Base-by-base conservation (phyloP, 2,329 filamentous ascomycete genomes). In the Colletotrichum theobromicola region DNA sequence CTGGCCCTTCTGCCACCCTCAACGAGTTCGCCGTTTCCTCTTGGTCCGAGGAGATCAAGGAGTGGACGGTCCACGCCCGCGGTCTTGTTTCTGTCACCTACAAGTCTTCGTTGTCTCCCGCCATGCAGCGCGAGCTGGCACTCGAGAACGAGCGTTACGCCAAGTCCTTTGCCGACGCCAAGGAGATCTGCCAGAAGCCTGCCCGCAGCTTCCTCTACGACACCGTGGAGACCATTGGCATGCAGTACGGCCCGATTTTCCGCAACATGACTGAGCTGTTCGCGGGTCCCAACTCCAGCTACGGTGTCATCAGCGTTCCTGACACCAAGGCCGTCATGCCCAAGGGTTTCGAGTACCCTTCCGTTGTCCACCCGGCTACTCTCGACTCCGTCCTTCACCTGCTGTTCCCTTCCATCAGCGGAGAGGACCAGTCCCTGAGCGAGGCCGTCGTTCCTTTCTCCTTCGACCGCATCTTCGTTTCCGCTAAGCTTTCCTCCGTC, bases 241-340 rank as follows among this genome's bases (percentile, higher is more conserved):
- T 77, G 67, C 53, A 76, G 34, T 78, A 78, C 57, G 76, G 74
- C 1, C 70, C 71, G 21, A 70, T 67, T 7, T 78, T 78, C 57
- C 70, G 70, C 34, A 78, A 77, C 32, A 72, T 77, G 28, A 69
- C 58, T 7, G 66, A 73, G 34, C 67, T 73, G 32, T 67, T 63
- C 5, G 62, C 66, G 7, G 62, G 69, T 3, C 64, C 55, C 5
- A 42, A 24, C 24, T 34, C 62, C 8, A 69, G 70, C 13, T 67
- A 66, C 55, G 74, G 70, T 18, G 21, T 63, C 1, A 73, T 76
- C 12, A 55, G 57, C 24, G 67, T 74, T 8, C 70, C 74, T 7
- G 71, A 76, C 28, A 73, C 71, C 18, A 74, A 70, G 60, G 62
- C 71, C 10, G 60, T 67, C 63, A 76, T 76, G 74, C 74, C 74